Evolutionary conservation across 1,139 yeast genomes (phyloP).

Genomic region (Nadsonia commutata): DNA sequence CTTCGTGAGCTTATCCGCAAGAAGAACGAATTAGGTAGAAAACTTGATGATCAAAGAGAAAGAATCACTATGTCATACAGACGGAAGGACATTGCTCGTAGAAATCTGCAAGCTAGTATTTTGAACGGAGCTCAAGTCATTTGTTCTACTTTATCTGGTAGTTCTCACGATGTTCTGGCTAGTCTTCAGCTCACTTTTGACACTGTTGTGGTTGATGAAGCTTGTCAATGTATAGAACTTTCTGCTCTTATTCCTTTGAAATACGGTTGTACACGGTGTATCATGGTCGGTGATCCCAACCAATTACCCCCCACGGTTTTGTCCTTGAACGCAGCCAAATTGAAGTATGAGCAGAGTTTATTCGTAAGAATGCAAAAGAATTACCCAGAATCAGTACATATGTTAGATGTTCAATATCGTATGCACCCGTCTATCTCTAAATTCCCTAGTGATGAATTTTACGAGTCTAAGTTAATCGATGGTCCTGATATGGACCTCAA

Average conservation of each 20-base stretch:
- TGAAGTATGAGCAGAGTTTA: slow-evolving; percentile 76
- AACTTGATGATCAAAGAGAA: slow-evolving; percentile 71
- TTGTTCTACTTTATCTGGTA: slow-evolving; percentile 86
- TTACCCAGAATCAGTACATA: slow-evolving; percentile 44
- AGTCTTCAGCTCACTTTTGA: slow-evolving; percentile 66
- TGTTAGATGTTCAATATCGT: slow-evolving; percentile 91
- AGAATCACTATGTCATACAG: slow-evolving; percentile 44
- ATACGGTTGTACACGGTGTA: slow-evolving; percentile 81
- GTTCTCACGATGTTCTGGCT: slow-evolving; percentile 80
- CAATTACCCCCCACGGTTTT: slow-evolving; percentile 98
- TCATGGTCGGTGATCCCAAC: slow-evolving; percentile 98
- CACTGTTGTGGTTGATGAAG: slow-evolving; percentile 94
- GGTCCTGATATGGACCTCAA: slow-evolving; percentile 53
- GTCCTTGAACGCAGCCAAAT: slow-evolving; percentile 71
- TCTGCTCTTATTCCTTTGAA: slow-evolving; percentile 86
- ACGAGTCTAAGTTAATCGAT: slow-evolving; percentile 53
- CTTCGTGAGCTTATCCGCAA: slow-evolving; percentile 39
- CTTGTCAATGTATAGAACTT: slow-evolving; percentile 92
- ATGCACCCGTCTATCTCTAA: slow-evolving; percentile 88
- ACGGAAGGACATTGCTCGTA: slow-evolving; percentile 62
- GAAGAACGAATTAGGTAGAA: slow-evolving; percentile 54
- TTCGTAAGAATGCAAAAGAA: slow-evolving; percentile 86
- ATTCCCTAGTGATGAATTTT: slow-evolving; percentile 80
- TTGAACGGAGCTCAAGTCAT: slow-evolving; percentile 72
- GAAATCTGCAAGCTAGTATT: slow-evolving; percentile 59